Percentiles rank a stretch among this genome's conserved stretches.
phyloP scores from a whole-genome alignment of 106 monocot species.

The Ottelia alismoides region DNA sequence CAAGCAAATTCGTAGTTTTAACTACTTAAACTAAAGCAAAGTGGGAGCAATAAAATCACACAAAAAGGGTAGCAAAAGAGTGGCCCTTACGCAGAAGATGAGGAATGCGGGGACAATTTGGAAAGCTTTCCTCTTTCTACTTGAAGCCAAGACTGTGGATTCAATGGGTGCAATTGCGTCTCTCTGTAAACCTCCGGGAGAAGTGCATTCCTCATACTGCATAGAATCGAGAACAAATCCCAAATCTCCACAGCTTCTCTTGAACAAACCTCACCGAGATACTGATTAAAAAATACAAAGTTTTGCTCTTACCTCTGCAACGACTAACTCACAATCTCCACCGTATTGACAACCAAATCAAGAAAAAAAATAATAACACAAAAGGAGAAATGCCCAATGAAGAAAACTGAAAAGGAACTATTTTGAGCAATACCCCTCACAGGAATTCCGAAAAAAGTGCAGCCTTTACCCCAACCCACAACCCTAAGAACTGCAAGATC shows the following conservation, averaged over 20 bases:
- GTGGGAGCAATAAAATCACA: background rate
- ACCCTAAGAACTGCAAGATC: no score
- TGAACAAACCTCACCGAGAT: background rate
- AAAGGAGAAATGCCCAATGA: no score
- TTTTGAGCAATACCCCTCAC: no score
- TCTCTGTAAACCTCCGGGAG: slow-evolving; percentile 75
- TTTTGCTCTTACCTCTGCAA: no score
- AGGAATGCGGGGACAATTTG: slow-evolving; percentile 47
- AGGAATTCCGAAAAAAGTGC: no score
- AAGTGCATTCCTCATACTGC: slow-evolving; percentile 80
- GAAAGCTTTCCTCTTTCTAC: slow-evolving; percentile 93
- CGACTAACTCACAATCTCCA: no score
- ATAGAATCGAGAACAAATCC: slow-evolving; percentile 55
- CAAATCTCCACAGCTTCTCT: slow-evolving; percentile 65
- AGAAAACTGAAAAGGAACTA: no score
- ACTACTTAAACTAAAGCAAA: background rate
- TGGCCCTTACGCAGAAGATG: slow-evolving; percentile 80
- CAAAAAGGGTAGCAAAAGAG: slow-evolving; percentile 1
- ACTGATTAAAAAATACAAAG: no score
- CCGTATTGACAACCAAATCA: no score
- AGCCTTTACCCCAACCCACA: no score
- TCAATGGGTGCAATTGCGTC: slow-evolving; percentile 71
- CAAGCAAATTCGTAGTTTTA: slow-evolving; percentile 1
- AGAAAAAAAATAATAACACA: no score
- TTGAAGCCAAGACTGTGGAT: slow-evolving; percentile 98